A percentile compares a stretch with the other conserved stretches of the same genome.
phyloP scores from a whole-genome alignment of 2,329 filamentous ascomycete species.

The Fusarium haematococcum region DNA sequence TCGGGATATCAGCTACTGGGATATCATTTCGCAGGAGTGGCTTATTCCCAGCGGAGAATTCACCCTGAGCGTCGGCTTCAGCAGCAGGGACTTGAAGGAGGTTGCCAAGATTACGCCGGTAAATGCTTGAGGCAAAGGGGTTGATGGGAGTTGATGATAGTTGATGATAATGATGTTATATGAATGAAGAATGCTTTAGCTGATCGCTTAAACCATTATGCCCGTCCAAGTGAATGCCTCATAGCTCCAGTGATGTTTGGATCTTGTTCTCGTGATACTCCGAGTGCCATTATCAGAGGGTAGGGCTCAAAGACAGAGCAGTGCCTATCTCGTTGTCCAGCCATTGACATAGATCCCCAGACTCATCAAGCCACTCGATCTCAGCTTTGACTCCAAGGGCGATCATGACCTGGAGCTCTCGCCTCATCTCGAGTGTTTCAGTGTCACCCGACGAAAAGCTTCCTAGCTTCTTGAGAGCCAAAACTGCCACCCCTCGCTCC shows the following conservation, averaged over 20 bases:
- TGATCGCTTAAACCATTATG: background rate
- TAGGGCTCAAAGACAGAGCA: background rate
- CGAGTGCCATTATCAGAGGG: background rate
- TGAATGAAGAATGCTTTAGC: background rate
- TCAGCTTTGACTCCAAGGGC: constrained; percentile 81
- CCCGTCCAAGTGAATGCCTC: background rate
- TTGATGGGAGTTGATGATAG: constrained; percentile 13
- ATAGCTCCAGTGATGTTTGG: background rate
- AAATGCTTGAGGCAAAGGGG: constrained; percentile 13
- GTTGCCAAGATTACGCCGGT: constrained; percentile 37
- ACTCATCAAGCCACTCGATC: constrained; percentile 76
- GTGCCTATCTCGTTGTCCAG: constrained; percentile 56
- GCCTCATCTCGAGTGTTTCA: constrained; percentile 55
- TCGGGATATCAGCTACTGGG: constrained; percentile 63
- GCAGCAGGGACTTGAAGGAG: constrained; percentile 43
- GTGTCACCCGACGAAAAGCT: constrained; percentile 42
- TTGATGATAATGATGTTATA: background rate
- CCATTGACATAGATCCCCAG: constrained; percentile 63
- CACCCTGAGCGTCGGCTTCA: constrained; percentile 43
- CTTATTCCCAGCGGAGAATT: constrained; percentile 44
- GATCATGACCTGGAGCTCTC: constrained; percentile 78
- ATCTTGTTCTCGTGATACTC: background rate
- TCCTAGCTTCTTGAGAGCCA: constrained; percentile 61
- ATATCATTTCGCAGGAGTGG: constrained; percentile 58
- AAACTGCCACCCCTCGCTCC: constrained; percentile 69